Evolutionary conservation across 1,139 yeast genomes (phyloP).

Genomic region (Kluyveromyces sp.): DNA sequence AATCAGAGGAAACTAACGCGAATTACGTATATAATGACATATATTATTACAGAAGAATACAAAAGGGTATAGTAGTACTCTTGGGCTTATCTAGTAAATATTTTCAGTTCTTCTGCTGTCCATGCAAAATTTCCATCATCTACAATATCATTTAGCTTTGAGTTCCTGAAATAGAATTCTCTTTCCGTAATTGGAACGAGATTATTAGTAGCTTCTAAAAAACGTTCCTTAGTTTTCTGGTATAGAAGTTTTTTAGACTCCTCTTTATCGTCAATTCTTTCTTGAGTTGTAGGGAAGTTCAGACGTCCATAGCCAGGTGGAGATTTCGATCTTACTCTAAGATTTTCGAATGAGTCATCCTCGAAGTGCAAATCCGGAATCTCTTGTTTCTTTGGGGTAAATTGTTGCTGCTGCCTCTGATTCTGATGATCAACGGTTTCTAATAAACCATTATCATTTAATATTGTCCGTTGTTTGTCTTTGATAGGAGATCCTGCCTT

Average conservation of each 20-base stretch:
- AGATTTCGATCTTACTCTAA: constrained; percentile 42
- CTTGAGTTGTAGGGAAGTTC: constrained; percentile 59
- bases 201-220: constrained; percentile 31
- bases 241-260: constrained; percentile 29
- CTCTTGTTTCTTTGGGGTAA: neutral
- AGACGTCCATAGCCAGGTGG: constrained; percentile 61
- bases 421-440: neutral
- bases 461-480: neutral
- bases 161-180: constrained; percentile 25
- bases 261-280: constrained; percentile 31
- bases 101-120: constrained; percentile 17
- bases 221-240: constrained; percentile 34
- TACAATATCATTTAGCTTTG: constrained; percentile 33
- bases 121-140: constrained; percentile 37
- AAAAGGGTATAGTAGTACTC: too few relatives aligned
- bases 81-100: constrained; percentile 13
- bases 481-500: constrained; percentile 3
- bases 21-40: too few relatives aligned
- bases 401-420: neutral
- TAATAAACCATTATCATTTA: neutral
- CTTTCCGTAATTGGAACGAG: constrained; percentile 26
- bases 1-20: too few relatives aligned
- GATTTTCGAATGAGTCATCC: constrained; percentile 18
- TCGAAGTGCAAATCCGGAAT: neutral
- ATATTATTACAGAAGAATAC: too few relatives aligned